Conservation (phyloP, 2,329 filamentous ascomycete species). For the Neofusicoccum cordaticola region DNA sequence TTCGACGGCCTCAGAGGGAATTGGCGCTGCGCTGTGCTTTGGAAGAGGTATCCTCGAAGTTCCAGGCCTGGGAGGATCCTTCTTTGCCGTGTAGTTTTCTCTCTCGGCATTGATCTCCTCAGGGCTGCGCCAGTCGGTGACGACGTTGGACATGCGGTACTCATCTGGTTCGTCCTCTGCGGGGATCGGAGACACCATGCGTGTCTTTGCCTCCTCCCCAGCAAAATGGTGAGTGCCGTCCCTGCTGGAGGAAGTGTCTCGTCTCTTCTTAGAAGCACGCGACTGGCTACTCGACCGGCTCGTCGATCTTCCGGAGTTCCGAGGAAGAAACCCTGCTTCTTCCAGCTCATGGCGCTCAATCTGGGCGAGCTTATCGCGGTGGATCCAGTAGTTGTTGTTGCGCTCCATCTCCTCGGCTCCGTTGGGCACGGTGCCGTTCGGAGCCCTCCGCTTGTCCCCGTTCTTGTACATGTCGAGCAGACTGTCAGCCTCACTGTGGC, state of each 20-base stretch:
- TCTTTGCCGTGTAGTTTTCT: conserved; percentile 24
- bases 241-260: conserved; percentile 25
- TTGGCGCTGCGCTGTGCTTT: conserved; percentile 73
- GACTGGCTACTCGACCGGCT: conserved; percentile 39
- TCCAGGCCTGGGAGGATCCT: conserved; percentile 46
- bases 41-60: conserved; percentile 83
- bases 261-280: conserved; percentile 33
- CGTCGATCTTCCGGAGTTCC: conserved; percentile 26
- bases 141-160: conserved; percentile 40
- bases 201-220: conserved; percentile 25
- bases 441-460: conserved; percentile 20
- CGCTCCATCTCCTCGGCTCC: neutral
- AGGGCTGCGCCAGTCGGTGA: conserved; percentile 71
- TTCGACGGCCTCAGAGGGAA: conserved; percentile 69
- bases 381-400: conserved; percentile 65
- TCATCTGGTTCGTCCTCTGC: conserved; percentile 41
- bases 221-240: conserved; percentile 21
- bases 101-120: conserved; percentile 68
- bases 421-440: neutral
- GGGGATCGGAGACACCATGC: conserved; percentile 37
- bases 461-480: conserved; percentile 43
- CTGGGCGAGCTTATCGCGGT: conserved; percentile 76
- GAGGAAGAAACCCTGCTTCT: conserved; percentile 65
- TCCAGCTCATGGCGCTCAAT: conserved; percentile 80
- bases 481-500: conserved; percentile 47